Percentiles rank a stretch among this genome's conserved stretches.
Conservation (phyloP, 345 rosid genomes). For the Angophora floribunda region DNA sequence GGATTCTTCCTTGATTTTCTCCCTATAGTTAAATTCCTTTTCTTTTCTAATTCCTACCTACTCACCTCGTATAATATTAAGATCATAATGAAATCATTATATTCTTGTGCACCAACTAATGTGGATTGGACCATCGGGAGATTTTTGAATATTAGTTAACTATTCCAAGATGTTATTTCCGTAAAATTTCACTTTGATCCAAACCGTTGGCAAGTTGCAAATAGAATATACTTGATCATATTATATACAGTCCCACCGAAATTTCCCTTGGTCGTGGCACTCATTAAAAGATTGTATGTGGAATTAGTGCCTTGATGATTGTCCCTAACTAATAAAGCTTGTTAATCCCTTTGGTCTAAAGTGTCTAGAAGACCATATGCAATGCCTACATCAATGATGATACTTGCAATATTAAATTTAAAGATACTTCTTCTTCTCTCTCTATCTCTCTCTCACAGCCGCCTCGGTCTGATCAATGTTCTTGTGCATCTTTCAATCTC, state of each 20-base stretch:
- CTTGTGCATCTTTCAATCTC: neutral
- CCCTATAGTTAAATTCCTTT: neutral
- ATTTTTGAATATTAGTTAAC: neutral
- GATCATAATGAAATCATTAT: neutral
- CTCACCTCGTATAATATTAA: neutral
- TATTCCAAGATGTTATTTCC: neutral
- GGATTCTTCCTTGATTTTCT: neutral
- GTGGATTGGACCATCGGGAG: neutral
- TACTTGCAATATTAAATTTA: neutral
- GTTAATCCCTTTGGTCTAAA: neutral
- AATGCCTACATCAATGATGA: neutral
- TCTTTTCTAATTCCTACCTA: neutral
- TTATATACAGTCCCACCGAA: neutral
- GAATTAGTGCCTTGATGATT: neutral
- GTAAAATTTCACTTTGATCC: neutral
- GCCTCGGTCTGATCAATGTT: neutral
- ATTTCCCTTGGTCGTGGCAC: neutral
- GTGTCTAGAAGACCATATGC: neutral
- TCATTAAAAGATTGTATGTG: neutral
- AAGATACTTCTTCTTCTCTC: neutral
- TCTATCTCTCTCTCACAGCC: neutral
- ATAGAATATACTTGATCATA: neutral
- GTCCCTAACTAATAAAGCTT: neutral
- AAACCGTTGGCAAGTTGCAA: neutral
- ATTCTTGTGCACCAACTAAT: neutral